Evolutionary conservation across 805 yeast genomes (phyloP).

Genomic region (Starmerella potacharoeniae): DNA sequence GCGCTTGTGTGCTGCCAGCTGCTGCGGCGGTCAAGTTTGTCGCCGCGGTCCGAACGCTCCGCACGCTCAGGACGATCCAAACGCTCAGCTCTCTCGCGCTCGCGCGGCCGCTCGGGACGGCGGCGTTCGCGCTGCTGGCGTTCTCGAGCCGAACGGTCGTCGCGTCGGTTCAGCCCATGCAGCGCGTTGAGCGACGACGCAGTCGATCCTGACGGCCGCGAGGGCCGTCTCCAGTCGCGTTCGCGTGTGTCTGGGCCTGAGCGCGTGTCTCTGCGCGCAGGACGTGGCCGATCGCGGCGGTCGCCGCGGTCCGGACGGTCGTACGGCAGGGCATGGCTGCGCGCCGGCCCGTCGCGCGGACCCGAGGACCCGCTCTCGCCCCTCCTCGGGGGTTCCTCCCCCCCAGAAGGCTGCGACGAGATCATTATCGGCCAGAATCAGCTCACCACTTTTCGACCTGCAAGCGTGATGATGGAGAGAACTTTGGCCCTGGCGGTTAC

Average conservation of each 20-base stretch:
- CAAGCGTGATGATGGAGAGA: constrained; percentile 1
- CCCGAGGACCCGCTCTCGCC: background rate
- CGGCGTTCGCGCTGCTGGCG: constrained; percentile 5
- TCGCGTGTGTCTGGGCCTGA: background rate
- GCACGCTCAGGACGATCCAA: background rate
- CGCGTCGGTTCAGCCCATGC: constrained; percentile 10
- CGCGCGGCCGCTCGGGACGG: constrained; percentile 6
- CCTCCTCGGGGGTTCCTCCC: constrained; percentile 4
- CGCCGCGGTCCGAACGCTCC: background rate
- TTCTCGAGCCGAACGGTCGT: constrained; percentile 14
- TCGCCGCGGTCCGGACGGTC: background rate
- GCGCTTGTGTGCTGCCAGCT: constrained; percentile 3
- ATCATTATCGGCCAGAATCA: constrained; percentile 3
- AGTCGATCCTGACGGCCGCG: background rate
- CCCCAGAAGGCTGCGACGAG: constrained; percentile 12
- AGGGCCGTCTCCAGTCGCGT: constrained; percentile 9
- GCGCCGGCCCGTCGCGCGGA: constrained; percentile 5
- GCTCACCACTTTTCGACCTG: background rate
- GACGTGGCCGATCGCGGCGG: background rate
- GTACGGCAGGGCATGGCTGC: background rate
- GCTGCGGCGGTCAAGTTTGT: background rate
- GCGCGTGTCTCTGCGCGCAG: constrained; percentile 2
- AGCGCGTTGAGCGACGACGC: background rate
- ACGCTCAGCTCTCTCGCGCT: background rate
- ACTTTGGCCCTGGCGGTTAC: constrained; percentile 1